These are phyloP conservation scores for Tolypocladium endophyticum DNA, from an alignment of 2,329 filamentous ascomycete genomes.

Conservation along the genomic window DNA sequence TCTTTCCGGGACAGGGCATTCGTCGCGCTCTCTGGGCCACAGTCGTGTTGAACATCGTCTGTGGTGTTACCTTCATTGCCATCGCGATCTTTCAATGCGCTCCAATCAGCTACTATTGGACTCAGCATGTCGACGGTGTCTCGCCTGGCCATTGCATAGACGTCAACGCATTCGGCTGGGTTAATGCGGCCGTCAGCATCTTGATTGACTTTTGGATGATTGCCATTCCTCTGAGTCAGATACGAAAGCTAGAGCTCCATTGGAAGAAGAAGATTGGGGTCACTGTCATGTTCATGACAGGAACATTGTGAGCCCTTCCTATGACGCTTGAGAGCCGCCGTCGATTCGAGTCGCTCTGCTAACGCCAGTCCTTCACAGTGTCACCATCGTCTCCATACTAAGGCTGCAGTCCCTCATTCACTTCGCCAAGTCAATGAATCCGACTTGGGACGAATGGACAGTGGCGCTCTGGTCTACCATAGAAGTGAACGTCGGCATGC, in stretches of 20 bases:
- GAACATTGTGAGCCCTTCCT: not conserved
- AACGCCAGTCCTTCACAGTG: not conserved
- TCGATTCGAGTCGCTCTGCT: not conserved
- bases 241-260: constrained; percentile 1
- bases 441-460: not conserved
- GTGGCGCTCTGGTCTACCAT: not conserved
- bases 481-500: not conserved
- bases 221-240: not conserved
- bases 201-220: constrained; percentile 1
- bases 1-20: not conserved
- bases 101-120: not conserved
- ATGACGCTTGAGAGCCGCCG: not conserved
- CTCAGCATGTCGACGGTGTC: not conserved
- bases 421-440: not conserved
- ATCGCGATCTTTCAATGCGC: not conserved
- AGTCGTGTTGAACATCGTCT: not conserved
- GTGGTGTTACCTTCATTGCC: not conserved
- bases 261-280: constrained; percentile 4
- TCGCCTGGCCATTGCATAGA: not conserved
- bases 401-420: not conserved
- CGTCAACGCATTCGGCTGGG: not conserved
- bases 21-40: not conserved
- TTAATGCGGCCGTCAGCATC: constrained; percentile 1
- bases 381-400: not conserved
- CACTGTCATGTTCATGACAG: constrained; percentile 2